Evolutionary conservation across 2,329 filamentous ascomycete genomes (phyloP), one percentile per base, ranked within the genome.

Genomic region (Coniella vitis): DNA sequence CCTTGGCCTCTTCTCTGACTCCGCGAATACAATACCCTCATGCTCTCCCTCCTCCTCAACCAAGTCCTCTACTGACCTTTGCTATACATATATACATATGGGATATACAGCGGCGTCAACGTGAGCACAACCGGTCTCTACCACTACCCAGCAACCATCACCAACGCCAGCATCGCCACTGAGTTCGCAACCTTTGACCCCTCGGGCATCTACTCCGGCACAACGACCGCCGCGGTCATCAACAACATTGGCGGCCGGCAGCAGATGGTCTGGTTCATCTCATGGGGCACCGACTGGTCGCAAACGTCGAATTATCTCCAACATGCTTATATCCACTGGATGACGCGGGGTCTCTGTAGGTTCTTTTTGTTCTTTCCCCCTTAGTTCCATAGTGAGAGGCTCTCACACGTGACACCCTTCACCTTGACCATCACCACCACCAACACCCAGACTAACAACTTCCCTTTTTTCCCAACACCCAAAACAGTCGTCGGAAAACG

Each of bases 281-380:
- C 67, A 13, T 80, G 76, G 45, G 66, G 65, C 12, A 64, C 64
- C 17, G 65, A 66, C 43, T 70, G 67, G 69, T 65, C 60, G 51
- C 56, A 70, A 12, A 73, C 77, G 2, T 78, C 75, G 56, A 80
- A 72, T 60, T 79, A 72, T 57, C 61, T 81, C 42, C 78, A 82
- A 62, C 79, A 83, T 62, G 69, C 78, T 9, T 81, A 75, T 71
- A 81, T 83, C 52, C 73, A 73, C 56, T 83, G 78, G 79, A 60
- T 79, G 31, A 82, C 79, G 4, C 71, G 77, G 53, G 79, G 79
- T 34, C 61, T 82, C 8, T 76, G 25, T 29, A 29, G 10, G 25
- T 29, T 29, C 25, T 29, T 29, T 5, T 29, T 29, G 5, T 29
- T 5, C 5, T 29, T 5, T 29, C 5, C 25, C 25, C 10, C 25